These are phyloP conservation scores for Akanthomyces dipterigenus DNA, from an alignment of 2,329 filamentous ascomycete genomes.

Conservation along the genomic window DNA sequence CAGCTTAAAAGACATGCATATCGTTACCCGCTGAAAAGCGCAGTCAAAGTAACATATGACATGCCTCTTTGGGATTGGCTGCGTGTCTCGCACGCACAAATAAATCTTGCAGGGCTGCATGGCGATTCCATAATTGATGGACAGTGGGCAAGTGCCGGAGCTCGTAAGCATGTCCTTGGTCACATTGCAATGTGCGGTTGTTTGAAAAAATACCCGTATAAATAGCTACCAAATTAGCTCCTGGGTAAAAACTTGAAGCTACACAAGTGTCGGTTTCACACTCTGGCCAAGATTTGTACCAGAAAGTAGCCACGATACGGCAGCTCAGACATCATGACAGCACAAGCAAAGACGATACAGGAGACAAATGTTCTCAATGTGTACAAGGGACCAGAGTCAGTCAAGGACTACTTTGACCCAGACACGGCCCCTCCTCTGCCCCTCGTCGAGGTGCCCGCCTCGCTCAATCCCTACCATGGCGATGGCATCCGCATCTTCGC, in stretches of 20 bases:
- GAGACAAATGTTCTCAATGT: conserved; percentile 39
- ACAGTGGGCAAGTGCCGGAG: conserved; percentile 1
- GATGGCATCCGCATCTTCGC: conserved; percentile 58
- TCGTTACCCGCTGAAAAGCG: background rate
- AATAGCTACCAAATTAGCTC: background rate
- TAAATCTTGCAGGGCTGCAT: background rate
- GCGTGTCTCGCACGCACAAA: background rate
- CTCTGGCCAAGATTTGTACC: background rate
- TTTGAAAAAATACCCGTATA: background rate
- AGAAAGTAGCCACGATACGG: background rate
- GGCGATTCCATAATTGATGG: conserved; percentile 2
- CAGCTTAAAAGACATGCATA: background rate
- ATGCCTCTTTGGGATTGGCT: conserved; percentile 1
- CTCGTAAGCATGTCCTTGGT: background rate
- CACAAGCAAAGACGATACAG: background rate
- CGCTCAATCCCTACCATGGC: conserved; percentile 48
- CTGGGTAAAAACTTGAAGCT: background rate
- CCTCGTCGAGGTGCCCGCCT: conserved; percentile 52
- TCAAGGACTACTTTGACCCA: conserved; percentile 54
- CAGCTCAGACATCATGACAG: background rate
- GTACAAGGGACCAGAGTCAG: conserved; percentile 49
- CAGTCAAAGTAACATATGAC: background rate
- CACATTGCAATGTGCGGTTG: background rate
- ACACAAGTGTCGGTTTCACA: background rate
- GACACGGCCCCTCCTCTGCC: conserved; percentile 51